phyloP scores from a whole-genome alignment of 768 basidiomycete genomes.

The Serendipita sp. region DNA sequence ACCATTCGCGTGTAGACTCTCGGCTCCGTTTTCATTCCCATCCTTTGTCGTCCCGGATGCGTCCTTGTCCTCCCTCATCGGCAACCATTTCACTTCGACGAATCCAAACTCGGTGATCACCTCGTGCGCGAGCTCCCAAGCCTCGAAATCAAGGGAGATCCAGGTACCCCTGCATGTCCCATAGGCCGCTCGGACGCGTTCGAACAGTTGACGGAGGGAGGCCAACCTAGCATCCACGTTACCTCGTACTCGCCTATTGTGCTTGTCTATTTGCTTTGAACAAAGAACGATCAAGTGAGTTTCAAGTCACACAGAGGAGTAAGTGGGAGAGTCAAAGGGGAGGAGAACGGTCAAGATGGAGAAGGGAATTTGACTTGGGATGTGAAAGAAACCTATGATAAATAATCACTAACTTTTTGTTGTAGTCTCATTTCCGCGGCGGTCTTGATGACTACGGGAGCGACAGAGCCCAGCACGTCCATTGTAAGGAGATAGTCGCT shows the following conservation, averaged over 20 bases:
- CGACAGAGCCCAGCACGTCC: constrained; percentile 40
- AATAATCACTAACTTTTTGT: constrained; percentile 33
- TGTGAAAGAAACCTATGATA: background rate
- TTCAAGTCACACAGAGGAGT: background rate
- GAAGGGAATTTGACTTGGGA: background rate
- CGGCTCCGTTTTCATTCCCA: constrained; percentile 22
- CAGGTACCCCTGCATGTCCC: constrained; percentile 48
- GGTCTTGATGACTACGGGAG: constrained; percentile 40
- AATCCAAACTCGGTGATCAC: constrained; percentile 76
- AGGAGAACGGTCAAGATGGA: no score
- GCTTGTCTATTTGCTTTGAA: constrained; percentile 54
- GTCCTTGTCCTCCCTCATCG: background rate
- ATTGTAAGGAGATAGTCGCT: constrained; percentile 57
- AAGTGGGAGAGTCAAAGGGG: background rate
- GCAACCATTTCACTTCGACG: constrained; percentile 38
- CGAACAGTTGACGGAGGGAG: constrained; percentile 47
- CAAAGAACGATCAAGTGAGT: background rate
- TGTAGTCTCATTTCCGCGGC: constrained; percentile 40
- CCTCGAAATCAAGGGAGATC: constrained; percentile 70
- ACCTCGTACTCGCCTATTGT: constrained; percentile 62
- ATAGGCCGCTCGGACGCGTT: constrained; percentile 52
- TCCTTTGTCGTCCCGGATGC: no score
- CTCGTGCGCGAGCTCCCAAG: constrained; percentile 63
- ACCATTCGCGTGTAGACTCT: no score
- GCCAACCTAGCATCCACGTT: constrained; percentile 34